Evolutionary conservation across 2,329 filamentous ascomycete species (phyloP).

Genomic region (Pseudogymnoascus sp.): DNA sequence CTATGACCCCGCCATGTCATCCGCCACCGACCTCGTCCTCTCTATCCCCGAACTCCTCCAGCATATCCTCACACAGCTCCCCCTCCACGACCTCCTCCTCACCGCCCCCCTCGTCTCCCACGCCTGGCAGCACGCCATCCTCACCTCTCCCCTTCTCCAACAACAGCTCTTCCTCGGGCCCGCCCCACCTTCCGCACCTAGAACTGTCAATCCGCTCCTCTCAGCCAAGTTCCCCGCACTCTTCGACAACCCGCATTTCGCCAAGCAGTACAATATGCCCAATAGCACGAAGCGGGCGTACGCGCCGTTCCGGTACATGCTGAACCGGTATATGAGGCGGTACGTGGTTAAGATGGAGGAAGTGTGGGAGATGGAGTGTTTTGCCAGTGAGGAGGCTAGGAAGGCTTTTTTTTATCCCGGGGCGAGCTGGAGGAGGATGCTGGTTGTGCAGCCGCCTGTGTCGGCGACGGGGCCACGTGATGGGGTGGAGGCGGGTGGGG

Average conservation of each 20-base stretch:
- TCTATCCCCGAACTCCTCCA: conserved; percentile 2
- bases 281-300: background rate
- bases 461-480: background rate
- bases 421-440: background rate
- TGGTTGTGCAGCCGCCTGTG: conserved; percentile 7
- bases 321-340: background rate
- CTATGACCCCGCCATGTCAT: background rate
- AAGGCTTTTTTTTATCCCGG: background rate
- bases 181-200: background rate
- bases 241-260: background rate
- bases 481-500: background rate
- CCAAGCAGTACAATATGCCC: background rate
- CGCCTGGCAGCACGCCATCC: background rate
- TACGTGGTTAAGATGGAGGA: conserved; percentile 1
- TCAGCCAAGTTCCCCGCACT: background rate
- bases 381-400: background rate
- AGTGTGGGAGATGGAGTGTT: conserved; percentile 4
- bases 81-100: background rate
- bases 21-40: background rate
- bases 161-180: background rate
- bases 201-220: background rate
- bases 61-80: background rate
- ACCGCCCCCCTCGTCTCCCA: background rate
- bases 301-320: background rate
- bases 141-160: background rate